These are phyloP conservation scores for Fremontodendron californicum DNA, from an alignment of 345 rosid genomes.

Conservation along the genomic window DNA sequence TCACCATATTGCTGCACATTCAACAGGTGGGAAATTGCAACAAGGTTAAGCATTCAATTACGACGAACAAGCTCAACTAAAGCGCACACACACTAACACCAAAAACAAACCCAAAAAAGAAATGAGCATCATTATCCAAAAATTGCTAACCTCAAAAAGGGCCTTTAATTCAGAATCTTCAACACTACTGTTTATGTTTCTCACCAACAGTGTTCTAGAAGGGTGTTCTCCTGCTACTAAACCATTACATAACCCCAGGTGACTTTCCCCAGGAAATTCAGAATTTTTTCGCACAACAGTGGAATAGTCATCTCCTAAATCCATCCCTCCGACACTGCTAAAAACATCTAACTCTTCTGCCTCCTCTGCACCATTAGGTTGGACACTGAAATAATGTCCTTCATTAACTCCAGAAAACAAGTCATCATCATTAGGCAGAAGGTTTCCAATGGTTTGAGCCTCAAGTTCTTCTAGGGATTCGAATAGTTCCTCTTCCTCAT, in stretches of 20 bases:
- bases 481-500: constrained; percentile 45
- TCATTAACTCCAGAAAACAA: constrained; percentile 55
- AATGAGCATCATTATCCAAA: background rate
- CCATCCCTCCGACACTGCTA: constrained; percentile 69
- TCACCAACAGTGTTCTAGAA: constrained; percentile 55
- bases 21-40: constrained; percentile 15
- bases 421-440: constrained; percentile 67
- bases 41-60: constrained; percentile 10
- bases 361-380: constrained; percentile 36
- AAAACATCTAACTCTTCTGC: constrained; percentile 63
- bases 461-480: constrained; percentile 59
- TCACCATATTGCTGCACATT: constrained; percentile 69
- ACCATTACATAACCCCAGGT: constrained; percentile 21
- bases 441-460: constrained; percentile 64
- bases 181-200: constrained; percentile 48
- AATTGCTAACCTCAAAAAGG: constrained; percentile 47
- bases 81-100: background rate
- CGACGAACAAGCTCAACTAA: background rate
- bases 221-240: constrained; percentile 34
- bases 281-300: constrained; percentile 23
- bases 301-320: constrained; percentile 46
- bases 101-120: constrained; percentile 1
- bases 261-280: constrained; percentile 31
- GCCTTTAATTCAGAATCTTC: constrained; percentile 57
- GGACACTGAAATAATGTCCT: constrained; percentile 27